phyloP scores from a whole-genome alignment of 345 rosid genomes.

The Stellera chamaejasme region DNA sequence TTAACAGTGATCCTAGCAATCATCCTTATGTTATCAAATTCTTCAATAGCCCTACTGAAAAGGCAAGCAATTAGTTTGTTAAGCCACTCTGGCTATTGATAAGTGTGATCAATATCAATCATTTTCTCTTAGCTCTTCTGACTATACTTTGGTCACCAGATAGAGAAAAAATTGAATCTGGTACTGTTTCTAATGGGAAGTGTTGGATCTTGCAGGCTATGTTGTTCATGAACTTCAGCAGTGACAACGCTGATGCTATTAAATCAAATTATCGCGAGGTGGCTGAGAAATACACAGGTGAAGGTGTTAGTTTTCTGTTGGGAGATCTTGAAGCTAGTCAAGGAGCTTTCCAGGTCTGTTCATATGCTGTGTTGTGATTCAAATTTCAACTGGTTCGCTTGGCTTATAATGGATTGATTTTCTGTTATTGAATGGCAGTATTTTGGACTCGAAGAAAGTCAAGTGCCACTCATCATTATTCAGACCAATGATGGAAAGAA shows the following conservation, averaged over 20 bases:
- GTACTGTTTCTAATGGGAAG: background rate
- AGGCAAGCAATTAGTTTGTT: constrained; percentile 32
- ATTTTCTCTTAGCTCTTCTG: too few species aligned
- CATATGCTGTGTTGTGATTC: constrained; percentile 5
- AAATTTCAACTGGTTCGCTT: background rate
- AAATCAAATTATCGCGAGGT: constrained; percentile 60
- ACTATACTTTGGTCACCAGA: too few species aligned
- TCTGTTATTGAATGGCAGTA: constrained; percentile 46
- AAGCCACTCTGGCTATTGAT: too few species aligned
- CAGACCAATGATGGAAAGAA: constrained; percentile 66
- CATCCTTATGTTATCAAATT: constrained; percentile 77
- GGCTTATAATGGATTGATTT: background rate
- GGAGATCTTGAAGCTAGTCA: constrained; percentile 87
- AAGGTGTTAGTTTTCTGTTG: constrained; percentile 61
- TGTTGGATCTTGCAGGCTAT: constrained; percentile 46
- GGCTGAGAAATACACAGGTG: constrained; percentile 65
- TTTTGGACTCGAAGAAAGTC: constrained; percentile 80
- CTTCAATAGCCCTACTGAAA: constrained; percentile 58
- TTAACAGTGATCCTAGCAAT: constrained; percentile 60
- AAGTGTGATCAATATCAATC: too few species aligned
- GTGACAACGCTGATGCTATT: constrained; percentile 47
- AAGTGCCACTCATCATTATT: constrained; percentile 70
- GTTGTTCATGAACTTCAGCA: constrained; percentile 71
- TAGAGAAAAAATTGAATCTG: too few species aligned
- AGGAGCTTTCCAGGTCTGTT: constrained; percentile 74